These are phyloP conservation scores for Striga asiatica DNA, from an alignment of 257 asterid genomes.

Conservation along the genomic window DNA sequence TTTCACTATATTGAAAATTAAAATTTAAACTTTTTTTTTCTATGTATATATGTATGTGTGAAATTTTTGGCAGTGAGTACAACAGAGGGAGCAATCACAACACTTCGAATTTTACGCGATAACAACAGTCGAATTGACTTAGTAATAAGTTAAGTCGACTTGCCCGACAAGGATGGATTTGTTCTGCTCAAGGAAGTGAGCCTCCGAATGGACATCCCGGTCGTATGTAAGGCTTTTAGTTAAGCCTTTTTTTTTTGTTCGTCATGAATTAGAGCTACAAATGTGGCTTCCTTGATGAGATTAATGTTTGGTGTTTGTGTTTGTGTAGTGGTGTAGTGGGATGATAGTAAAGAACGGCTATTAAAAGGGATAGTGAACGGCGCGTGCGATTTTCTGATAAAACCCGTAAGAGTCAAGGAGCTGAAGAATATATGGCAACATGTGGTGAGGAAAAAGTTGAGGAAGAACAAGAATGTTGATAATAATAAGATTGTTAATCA, in stretches of 20 bases:
- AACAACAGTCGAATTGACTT: slow-evolving; percentile 33
- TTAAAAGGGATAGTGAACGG: slow-evolving; percentile 49
- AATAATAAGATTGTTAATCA: background rate
- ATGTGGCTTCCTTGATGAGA: no score
- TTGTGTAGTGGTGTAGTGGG: slow-evolving; percentile 41
- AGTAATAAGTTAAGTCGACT: slow-evolving; percentile 40
- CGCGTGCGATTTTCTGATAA: slow-evolving; percentile 43
- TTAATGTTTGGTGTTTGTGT: background rate
- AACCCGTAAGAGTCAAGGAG: slow-evolving; percentile 44
- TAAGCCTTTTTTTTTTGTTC: no score
- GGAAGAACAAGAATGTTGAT: no score
- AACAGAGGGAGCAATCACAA: slow-evolving; percentile 28
- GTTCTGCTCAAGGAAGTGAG: slow-evolving; percentile 44
- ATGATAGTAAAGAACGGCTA: slow-evolving; percentile 30
- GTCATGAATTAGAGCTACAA: no score
- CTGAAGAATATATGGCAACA: slow-evolving; percentile 59
- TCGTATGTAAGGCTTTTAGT: slow-evolving; percentile 46
- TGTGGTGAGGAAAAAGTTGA: slow-evolving; percentile 40
- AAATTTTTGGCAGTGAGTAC: slow-evolving; percentile 29
- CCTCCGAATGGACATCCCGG: slow-evolving; percentile 47
- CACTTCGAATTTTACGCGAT: slow-evolving; percentile 29
- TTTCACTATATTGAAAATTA: background rate
- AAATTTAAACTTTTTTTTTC: background rate
- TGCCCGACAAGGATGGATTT: slow-evolving; percentile 47
- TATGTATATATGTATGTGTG: background rate